These are phyloP conservation scores for Leonotis leonurus DNA, from an alignment of 257 asterid species.

Conservation along the genomic window DNA sequence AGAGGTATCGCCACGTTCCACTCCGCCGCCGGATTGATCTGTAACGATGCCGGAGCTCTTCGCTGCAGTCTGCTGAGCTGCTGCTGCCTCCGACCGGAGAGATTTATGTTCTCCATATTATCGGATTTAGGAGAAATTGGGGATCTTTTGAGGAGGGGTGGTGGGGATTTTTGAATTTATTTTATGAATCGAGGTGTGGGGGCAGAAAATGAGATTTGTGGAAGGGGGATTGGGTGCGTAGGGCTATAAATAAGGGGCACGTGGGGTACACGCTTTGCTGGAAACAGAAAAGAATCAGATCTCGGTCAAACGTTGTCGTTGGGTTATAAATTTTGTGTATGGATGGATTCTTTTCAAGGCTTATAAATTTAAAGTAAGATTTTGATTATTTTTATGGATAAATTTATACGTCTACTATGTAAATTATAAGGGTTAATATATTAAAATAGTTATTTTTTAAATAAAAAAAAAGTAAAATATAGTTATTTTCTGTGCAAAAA, in stretches of 20 bases:
- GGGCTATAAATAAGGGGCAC: conserved; percentile 38
- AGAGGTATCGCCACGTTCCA: conserved; percentile 79
- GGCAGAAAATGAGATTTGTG: background rate
- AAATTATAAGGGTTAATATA: too few relatives aligned
- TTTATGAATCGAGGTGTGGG: background rate
- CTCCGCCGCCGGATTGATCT: conserved; percentile 38
- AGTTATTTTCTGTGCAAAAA: too few relatives aligned
- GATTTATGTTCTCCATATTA: conserved; percentile 9
- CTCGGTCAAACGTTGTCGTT: conserved; percentile 38
- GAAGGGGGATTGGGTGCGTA: background rate
- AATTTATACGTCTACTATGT: too few relatives aligned
- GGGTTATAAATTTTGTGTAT: too few relatives aligned
- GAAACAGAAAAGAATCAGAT: conserved; percentile 19
- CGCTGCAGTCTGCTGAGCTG: conserved; percentile 54
- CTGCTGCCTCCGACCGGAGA: conserved; percentile 29
- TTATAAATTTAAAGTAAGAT: too few relatives aligned
- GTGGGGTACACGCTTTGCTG: conserved; percentile 43
- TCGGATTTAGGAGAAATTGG: background rate
- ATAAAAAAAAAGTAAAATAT: too few relatives aligned
- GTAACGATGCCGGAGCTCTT: conserved; percentile 62
- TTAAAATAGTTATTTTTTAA: too few relatives aligned
- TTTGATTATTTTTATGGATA: too few relatives aligned
- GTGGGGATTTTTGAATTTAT: background rate
- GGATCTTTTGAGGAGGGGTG: background rate
- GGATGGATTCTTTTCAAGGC: too few relatives aligned